Conservation (phyloP, 2,329 filamentous ascomycete genomes). For the Exophiala phaeomuriformis region DNA sequence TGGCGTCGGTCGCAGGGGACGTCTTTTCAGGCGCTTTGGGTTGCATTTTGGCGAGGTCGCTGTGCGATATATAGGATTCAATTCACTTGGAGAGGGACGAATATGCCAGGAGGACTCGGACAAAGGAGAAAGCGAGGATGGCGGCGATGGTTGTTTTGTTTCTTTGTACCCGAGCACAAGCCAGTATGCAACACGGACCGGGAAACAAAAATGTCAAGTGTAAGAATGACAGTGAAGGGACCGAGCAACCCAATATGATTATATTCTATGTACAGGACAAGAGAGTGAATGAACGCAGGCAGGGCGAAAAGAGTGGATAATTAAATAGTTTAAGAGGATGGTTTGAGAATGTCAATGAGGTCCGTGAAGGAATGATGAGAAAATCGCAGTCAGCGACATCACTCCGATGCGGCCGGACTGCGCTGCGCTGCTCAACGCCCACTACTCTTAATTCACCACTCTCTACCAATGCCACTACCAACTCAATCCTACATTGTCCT, state of each 20-base stretch:
- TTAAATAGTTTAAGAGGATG: not conserved
- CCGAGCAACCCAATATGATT: no score
- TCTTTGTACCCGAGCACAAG: no score
- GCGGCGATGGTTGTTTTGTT: no score
- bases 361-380: not conserved
- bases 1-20: constrained; percentile 12
- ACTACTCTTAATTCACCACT: no score
- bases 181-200: no score
- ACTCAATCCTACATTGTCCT: no score
- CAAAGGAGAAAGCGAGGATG: not conserved
- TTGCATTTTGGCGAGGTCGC: constrained; percentile 5
- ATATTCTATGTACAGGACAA: not conserved
- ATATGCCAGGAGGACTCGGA: not conserved
- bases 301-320: not conserved
- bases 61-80: no score
- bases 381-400: not conserved
- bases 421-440: no score
- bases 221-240: no score
- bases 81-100: not conserved
- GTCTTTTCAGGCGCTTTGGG: constrained; percentile 14
- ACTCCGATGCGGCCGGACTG: no score
- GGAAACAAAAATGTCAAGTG: no score
- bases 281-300: not conserved
- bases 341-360: not conserved
- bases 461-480: no score